Evolutionary conservation across 2,329 filamentous ascomycete species (phyloP), one percentile per base, ranked within the genome.

Genomic region (Tolypocladium endophyticum): DNA sequence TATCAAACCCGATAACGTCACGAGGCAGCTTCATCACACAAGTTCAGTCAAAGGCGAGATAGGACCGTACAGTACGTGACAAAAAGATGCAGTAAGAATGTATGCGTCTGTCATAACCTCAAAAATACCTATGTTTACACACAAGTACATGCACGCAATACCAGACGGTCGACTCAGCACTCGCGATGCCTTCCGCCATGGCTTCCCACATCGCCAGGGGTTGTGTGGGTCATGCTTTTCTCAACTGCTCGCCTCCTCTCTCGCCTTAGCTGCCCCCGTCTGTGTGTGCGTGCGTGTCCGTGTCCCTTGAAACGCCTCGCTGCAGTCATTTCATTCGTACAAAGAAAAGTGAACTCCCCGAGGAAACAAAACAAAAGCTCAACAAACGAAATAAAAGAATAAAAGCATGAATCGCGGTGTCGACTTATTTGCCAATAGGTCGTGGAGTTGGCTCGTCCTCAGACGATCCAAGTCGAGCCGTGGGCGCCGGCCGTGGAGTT

Each of bases 361-460:
- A 25, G 53, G 43, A 56, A 58, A 56, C 55, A 62, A 62, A 62
- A 62, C 25, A 28, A 61, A 61, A 60, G n/a, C 60, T 56, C 39
- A 62, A 60, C 63, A 60, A 59, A 36, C 11, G 33, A 25, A 58
- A 23, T 55, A 20, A 56, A 52, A 18, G n/a, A 58, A 38, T n/a
- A 54, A 56, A 53, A 53, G n/a, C 50, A 23, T n/a, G 30, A 18
- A 23, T 18, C 50, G 35, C 18, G 23, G 33, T 35, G 8, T 30
- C 28, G 28, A 8, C 28, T 30, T 61, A 71, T 63, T 66, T 70
- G 47, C 63, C 69, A 55, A 62, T 59, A 4, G 75, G 70, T 35
- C 74, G 71, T 55, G 78, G 77, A 3, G 76, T 79, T 16, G 73
- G 70, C 59, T 79, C 74, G 35, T 78, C 72, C 16, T 70, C 68